A percentile compares a stretch with the other conserved stretches of the same genome.
phyloP scores from a whole-genome alignment of 768 basidiomycete species.

The Tulasnella sp. region DNA sequence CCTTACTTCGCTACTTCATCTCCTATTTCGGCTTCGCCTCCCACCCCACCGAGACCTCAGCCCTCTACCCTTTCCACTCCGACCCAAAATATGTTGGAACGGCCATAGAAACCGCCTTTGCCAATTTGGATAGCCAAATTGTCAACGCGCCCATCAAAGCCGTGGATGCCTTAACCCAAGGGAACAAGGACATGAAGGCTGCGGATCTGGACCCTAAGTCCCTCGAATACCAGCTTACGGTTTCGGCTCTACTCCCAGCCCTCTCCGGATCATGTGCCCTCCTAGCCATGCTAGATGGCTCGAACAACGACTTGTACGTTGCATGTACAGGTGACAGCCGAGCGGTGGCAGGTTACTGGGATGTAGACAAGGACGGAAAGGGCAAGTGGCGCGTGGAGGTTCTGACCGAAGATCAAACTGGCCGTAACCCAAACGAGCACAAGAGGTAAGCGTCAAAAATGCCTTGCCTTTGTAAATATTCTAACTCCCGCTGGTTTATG shows the following conservation, averaged over 20 bases:
- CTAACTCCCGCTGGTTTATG: background rate
- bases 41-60: background rate
- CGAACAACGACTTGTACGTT: conserved; percentile 73
- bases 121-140: conserved; percentile 77
- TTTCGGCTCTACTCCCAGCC: conserved; percentile 72
- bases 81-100: conserved; percentile 50
- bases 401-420: conserved; percentile 95
- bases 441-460: conserved; percentile 54
- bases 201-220: conserved; percentile 26
- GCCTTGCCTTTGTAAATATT: background rate
- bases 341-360: conserved; percentile 92
- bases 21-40: conserved; percentile 27
- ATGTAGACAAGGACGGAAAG: conserved; percentile 51
- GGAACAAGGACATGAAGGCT: conserved; percentile 49
- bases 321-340: conserved; percentile 91
- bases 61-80: conserved; percentile 33
- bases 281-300: conserved; percentile 79
- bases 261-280: conserved; percentile 88
- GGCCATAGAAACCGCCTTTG: conserved; percentile 71
- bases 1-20: conserved; percentile 22
- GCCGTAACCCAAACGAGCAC: conserved; percentile 77
- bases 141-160: conserved; percentile 67
- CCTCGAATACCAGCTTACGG: conserved; percentile 56
- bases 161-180: conserved; percentile 48
- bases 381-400: conserved; percentile 88